Evolutionary conservation across 2,329 filamentous ascomycete genomes (phyloP).

Genomic region (Cordyceps fumosorosea): DNA sequence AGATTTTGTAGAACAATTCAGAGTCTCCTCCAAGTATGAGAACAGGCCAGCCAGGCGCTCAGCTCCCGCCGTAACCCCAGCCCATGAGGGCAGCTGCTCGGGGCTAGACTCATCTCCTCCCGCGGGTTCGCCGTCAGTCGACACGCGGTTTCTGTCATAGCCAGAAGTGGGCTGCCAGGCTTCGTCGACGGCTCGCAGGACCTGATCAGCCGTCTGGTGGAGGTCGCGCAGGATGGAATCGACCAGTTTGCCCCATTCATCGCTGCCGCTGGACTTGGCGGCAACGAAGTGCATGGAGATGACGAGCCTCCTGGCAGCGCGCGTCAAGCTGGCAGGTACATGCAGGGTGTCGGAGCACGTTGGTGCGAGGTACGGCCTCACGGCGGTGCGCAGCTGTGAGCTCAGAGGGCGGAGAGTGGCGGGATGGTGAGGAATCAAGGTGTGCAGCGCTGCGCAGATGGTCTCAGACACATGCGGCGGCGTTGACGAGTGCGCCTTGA

Average conservation of each 20-base stretch:
- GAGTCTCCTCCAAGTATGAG: conserved; percentile 54
- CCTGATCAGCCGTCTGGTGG: conserved; percentile 66
- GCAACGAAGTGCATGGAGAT: conserved; percentile 73
- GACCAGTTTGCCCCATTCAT: conserved; percentile 71
- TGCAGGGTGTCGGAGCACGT: conserved; percentile 46
- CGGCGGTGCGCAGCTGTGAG: conserved; percentile 57
- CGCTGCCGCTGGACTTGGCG: conserved; percentile 67
- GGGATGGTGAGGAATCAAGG: conserved; percentile 72
- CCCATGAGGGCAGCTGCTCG: conserved; percentile 61
- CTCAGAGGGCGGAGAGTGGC: conserved; percentile 75
- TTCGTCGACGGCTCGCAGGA: conserved; percentile 74
- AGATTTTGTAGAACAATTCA: conserved; percentile 58
- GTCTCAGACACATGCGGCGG: conserved; percentile 53
- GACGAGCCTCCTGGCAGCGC: conserved; percentile 57
- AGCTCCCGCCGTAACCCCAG: conserved; percentile 64
- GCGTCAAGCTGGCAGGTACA: conserved; percentile 46
- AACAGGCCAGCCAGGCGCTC: conserved; percentile 64
- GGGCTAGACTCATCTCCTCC: conserved; percentile 36
- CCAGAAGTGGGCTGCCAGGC: conserved; percentile 67
- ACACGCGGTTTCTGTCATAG: conserved; percentile 36
- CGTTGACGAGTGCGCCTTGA: conserved; percentile 33
- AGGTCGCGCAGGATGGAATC: conserved; percentile 54
- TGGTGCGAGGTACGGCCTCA: conserved; percentile 56
- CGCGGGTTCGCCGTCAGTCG: conserved; percentile 39
- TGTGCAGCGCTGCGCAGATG: conserved; percentile 63